Evolutionary conservation across 2,329 filamentous ascomycete genomes (phyloP), one percentile per base, ranked within the genome.

Genomic region (Hypomyces rosellus): DNA sequence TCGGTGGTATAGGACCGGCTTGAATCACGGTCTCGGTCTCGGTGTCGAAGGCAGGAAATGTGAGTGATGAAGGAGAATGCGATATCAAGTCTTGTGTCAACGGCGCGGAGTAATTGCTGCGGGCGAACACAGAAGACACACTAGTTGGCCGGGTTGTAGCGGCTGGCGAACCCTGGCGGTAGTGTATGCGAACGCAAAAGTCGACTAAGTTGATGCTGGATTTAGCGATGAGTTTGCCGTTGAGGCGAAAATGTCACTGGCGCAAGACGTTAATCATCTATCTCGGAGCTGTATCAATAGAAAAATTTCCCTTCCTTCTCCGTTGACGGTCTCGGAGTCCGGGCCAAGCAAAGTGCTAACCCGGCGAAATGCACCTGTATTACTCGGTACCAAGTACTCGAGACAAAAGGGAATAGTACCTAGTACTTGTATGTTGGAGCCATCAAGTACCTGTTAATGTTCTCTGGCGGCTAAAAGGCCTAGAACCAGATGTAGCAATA

Each of bases 1-100:
- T 37, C 44, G 37, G 30, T 40, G 16, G 25, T 49, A 45, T 46
- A 49, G 40, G 50, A 39, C 45, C 49, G 20, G 41, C 45, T 37
- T 22, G 15, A 39, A 34, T 18, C 16, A 34, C 15, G 16, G 33
- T 22, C 9, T 52, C 39, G 25, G 8, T 8, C 5, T 44, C 15
- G 34, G 38, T 3, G 16, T 52, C 38, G 50, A 40, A 30, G 38
- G 8, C 11, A 20, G 38, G 15, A 13, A 41, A 30, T 11, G 25
- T 30, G 9, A 6, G 9, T 11, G 6, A 8, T 30, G 9, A 11
- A 30, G 8, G 9, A 6, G 36, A 16, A 38, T 38, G 36, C 36
- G 36, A 38, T n/a, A 38, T 38, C 36, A 9, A 38, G 8, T 30
- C 2, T 30, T 30, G 25, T 8, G 2, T 30, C 9, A 6, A 30